These are phyloP conservation scores for Spinacia oleracea DNA, from an alignment of 179 eudicot genomes.

Conservation along the genomic window DNA sequence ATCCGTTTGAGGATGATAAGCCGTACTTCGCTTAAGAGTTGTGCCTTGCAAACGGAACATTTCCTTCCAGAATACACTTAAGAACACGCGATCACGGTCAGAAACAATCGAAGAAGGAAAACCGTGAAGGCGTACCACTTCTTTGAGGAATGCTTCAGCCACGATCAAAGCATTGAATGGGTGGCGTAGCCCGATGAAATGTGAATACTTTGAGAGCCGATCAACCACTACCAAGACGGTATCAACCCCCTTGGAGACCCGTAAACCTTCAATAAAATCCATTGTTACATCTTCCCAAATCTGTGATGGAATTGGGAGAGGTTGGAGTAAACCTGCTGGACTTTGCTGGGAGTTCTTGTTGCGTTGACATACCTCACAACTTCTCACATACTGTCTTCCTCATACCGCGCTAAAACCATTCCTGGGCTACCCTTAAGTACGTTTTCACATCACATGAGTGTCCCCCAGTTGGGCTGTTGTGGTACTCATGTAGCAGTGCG, in stretches of 20 bases:
- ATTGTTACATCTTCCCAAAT: no score
- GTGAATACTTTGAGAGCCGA: background rate
- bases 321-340: no score
- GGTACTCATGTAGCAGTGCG: no score
- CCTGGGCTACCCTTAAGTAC: no score
- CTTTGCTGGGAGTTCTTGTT: no score
- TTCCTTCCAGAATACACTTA: background rate
- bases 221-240: background rate
- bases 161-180: accelerated
- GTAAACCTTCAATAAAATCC: background rate
- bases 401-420: no score
- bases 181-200: background rate
- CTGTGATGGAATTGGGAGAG: no score
- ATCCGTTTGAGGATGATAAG: background rate
- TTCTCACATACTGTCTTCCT: no score
- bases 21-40: background rate
- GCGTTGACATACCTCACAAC: no score
- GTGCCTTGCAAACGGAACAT: background rate
- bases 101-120: background rate
- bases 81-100: background rate
- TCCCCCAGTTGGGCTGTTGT: no score
- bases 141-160: background rate
- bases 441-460: no score
- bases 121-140: background rate
- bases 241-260: background rate